Evolutionary conservation across 192 early-diverging fungal species (phyloP).

Genomic region (Entrophospora sp.): DNA sequence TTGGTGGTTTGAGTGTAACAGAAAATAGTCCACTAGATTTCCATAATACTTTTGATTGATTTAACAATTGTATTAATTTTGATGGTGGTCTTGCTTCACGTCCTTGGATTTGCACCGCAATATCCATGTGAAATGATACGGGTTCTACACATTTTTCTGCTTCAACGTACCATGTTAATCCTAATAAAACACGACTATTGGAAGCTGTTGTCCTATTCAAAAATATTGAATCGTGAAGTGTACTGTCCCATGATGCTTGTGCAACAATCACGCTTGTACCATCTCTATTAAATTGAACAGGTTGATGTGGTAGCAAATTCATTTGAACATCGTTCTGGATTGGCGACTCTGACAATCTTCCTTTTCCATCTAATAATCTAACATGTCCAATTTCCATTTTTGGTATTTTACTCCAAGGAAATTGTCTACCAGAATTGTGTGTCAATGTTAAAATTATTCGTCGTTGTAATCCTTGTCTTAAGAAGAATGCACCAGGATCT

Average conservation of each 20-base stretch:
- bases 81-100: slow-evolving; percentile 43
- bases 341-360: slow-evolving; percentile 42
- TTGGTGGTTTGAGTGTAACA: slow-evolving; percentile 48
- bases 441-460: slow-evolving; percentile 54
- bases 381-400: slow-evolving; percentile 39
- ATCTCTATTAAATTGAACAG: slow-evolving; percentile 41
- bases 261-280: slow-evolving; percentile 53
- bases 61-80: slow-evolving; percentile 32
- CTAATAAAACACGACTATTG: slow-evolving; percentile 49
- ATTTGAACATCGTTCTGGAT: slow-evolving; percentile 42
- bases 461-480: slow-evolving; percentile 70
- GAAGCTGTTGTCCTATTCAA: slow-evolving; percentile 55
- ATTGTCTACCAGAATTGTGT: slow-evolving; percentile 58
- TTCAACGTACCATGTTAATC: slow-evolving; percentile 45
- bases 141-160: slow-evolving; percentile 50
- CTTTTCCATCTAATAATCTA: slow-evolving; percentile 49
- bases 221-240: slow-evolving; percentile 56
- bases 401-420: slow-evolving; percentile 40
- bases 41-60: slow-evolving; percentile 29
- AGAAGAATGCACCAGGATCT: slow-evolving; percentile 46
- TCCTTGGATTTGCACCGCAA: slow-evolving; percentile 50
- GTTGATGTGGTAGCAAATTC: slow-evolving; percentile 38
- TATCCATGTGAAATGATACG: slow-evolving; percentile 47
- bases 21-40: slow-evolving; percentile 50
- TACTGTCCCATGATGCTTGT: slow-evolving; percentile 66